Evolutionary conservation across 192 early-diverging fungal species (phyloP).

Genomic region (Coemansia umbellata): DNA sequence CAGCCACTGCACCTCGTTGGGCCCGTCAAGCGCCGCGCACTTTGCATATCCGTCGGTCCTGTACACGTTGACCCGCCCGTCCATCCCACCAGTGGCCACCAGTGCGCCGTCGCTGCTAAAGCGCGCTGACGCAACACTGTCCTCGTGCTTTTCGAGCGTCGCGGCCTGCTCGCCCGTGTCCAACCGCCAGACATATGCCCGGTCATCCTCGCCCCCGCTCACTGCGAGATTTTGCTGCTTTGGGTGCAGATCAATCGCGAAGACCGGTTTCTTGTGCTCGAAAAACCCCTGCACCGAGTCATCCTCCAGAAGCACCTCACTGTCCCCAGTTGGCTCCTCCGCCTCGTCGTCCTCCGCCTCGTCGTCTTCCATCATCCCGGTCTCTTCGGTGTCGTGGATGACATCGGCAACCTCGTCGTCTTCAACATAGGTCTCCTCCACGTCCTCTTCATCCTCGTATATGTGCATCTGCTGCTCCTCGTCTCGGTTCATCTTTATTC

Average conservation of each 20-base stretch:
- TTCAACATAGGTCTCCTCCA: constrained; percentile 48
- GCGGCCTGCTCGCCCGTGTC: constrained; percentile 75
- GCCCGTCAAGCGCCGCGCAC: constrained; percentile 70
- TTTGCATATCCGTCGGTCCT: background rate
- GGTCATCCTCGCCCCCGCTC: constrained; percentile 92
- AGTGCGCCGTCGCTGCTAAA: constrained; percentile 83
- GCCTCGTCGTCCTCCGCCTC: constrained; percentile 45
- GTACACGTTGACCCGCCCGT: constrained; percentile 76
- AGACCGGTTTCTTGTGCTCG: constrained; percentile 86
- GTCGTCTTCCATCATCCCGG: constrained; percentile 53
- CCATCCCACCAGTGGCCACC: constrained; percentile 93
- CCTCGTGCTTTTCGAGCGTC: constrained; percentile 70
- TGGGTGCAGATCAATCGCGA: constrained; percentile 78
- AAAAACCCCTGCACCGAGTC: constrained; percentile 94
- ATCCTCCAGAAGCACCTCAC: constrained; percentile 53
- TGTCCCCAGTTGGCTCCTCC: background rate
- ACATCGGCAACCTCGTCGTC: constrained; percentile 30
- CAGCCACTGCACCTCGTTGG: constrained; percentile 90
- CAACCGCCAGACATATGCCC: constrained; percentile 81
- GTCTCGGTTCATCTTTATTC: constrained; percentile 48
- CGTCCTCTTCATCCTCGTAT: constrained; percentile 49
- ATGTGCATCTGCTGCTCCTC: constrained; percentile 47
- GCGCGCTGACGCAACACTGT: constrained; percentile 78
- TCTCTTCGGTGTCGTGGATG: constrained; percentile 15
- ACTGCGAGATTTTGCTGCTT: constrained; percentile 61